A percentile compares a stretch with the other conserved stretches of the same genome.
Conservation (phyloP, 208 protist species). For the Acanthamoeba lenticulata region DNA sequence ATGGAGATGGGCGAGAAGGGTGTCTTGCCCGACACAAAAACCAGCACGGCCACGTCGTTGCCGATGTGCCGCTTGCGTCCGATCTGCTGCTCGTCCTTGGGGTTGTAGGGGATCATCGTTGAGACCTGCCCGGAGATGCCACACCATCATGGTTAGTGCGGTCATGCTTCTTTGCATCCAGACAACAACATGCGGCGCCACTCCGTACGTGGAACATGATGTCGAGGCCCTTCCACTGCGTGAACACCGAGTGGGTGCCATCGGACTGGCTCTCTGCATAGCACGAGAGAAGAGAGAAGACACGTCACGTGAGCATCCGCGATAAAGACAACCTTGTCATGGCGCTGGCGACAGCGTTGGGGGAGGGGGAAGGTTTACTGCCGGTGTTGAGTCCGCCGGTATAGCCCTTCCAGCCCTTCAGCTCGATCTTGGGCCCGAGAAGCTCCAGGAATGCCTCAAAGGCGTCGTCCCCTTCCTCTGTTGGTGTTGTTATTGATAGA, state of each 20-base stretch:
- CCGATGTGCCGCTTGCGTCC: constrained; percentile 59
- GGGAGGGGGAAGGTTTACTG: background rate
- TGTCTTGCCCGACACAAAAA: constrained; percentile 46
- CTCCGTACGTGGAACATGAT: constrained; percentile 59
- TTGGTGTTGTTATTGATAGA: too few species aligned
- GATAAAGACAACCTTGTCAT: too few species aligned
- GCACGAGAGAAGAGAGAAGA: too few species aligned
- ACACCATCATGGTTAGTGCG: too few species aligned
- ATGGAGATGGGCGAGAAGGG: constrained; percentile 58
- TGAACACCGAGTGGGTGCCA: constrained; percentile 40
- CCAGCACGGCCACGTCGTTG: constrained; percentile 39
- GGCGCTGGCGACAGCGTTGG: too few species aligned
- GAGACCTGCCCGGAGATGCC: too few species aligned
- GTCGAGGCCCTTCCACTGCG: constrained; percentile 39
- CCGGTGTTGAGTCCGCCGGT: constrained; percentile 28
- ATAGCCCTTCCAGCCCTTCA: constrained; percentile 55
- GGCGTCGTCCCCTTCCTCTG: constrained; percentile 47
- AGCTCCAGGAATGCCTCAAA: constrained; percentile 25
- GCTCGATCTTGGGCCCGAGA: constrained; percentile 1
- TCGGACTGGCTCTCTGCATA: constrained; percentile 10
- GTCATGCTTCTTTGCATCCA: too few species aligned
- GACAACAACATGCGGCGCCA: background rate
- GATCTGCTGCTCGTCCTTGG: constrained; percentile 57
- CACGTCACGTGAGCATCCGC: too few species aligned
- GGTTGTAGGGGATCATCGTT: constrained; percentile 21